Percentiles rank a stretch among this genome's conserved stretches.
Evolutionary conservation across 495 filamentous ascomycete species (phyloP).

Genomic region (Neurospora sp.): DNA sequence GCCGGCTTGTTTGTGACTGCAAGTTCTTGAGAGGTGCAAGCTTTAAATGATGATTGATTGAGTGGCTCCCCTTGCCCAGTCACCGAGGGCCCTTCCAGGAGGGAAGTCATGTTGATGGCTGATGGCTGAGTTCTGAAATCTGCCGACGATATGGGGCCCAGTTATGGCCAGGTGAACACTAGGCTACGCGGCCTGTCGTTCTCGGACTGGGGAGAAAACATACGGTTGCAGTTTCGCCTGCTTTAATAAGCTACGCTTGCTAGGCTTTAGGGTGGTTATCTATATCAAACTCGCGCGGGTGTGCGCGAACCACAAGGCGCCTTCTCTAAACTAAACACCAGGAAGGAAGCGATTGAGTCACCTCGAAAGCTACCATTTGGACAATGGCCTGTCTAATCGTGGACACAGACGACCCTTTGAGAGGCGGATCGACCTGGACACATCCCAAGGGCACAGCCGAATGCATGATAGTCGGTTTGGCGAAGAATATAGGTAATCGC

Average conservation of each 20-base stretch:
- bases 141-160: not conserved
- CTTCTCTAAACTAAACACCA: not conserved
- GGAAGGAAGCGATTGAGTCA: not conserved
- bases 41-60: not conserved
- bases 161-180: not conserved
- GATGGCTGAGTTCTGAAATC: not conserved
- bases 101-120: not conserved
- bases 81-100: not conserved
- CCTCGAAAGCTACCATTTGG: not conserved
- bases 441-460: not conserved
- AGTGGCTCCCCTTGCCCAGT: not conserved
- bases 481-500: not conserved
- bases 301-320: not conserved
- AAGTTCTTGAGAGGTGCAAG: not conserved
- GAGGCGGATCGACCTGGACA: not conserved
- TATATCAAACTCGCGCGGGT: not conserved
- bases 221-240: not conserved
- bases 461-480: not conserved
- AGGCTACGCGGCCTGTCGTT: not conserved
- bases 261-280: not conserved
- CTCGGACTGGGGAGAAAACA: not conserved
- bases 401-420: not conserved
- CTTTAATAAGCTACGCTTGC: not conserved
- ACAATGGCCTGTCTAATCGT: not conserved
- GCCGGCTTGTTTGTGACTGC: conserved; percentile 1